Conservation (phyloP, 73 alveolate genomes). For the Paramecium sexaurelia region DNA sequence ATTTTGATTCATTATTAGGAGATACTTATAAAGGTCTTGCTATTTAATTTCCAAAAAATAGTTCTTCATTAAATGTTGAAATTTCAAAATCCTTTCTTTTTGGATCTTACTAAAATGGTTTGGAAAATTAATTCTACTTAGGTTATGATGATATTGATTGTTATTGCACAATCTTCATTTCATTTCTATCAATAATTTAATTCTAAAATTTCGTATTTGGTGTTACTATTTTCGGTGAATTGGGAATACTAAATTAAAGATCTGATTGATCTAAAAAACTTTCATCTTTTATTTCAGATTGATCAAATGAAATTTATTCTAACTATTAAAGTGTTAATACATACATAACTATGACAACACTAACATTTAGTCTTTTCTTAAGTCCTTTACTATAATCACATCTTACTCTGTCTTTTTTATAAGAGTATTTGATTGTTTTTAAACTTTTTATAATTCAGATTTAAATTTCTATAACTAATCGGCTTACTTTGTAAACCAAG, state of each 20-base stretch:
- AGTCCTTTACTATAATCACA: background rate
- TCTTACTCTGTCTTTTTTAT: background rate
- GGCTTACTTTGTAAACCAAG: background rate
- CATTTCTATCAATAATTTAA: background rate
- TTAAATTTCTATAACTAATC: background rate
- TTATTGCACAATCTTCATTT: background rate
- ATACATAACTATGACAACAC: background rate
- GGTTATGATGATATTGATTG: background rate
- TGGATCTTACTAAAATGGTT: background rate
- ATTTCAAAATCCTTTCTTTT: slow-evolving; percentile 10
- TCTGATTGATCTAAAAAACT: background rate
- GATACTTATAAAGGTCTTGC: slow-evolving; percentile 10
- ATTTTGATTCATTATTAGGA: background rate
- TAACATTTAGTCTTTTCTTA: background rate
- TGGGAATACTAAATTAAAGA: slow-evolving; percentile 12
- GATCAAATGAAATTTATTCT: slow-evolving; percentile 25
- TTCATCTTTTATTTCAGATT: slow-evolving; percentile 18
- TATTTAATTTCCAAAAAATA: background rate
- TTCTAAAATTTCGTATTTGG: background rate
- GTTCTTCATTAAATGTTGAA: background rate
- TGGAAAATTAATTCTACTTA: background rate
- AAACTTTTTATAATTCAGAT: background rate
- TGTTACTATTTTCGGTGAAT: background rate
- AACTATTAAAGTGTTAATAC: background rate
- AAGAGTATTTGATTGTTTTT: background rate